Conservation (phyloP, 1,284 basidiomycete genomes). For the Marasmius oreades region DNA sequence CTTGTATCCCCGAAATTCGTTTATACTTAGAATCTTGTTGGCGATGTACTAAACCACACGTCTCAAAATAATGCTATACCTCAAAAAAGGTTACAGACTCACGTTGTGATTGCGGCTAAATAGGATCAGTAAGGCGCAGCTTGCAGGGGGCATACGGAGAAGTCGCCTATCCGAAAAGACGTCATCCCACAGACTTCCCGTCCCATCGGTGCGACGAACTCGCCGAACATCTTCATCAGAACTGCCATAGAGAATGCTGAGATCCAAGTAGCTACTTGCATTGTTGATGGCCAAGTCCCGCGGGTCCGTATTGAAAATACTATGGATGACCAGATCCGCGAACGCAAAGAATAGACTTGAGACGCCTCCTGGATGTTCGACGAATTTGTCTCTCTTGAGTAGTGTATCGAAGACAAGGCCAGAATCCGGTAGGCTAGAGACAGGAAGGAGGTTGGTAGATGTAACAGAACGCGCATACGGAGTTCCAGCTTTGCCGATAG, state of each 20-base stretch:
- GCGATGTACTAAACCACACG: constrained; percentile 55
- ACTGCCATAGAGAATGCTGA: constrained; percentile 73
- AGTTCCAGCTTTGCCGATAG: constrained; percentile 54
- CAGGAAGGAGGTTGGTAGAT: constrained; percentile 24
- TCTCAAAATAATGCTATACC: not conserved
- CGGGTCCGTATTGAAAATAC: constrained; percentile 63
- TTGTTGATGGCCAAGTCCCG: constrained; percentile 57
- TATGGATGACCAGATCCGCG: constrained; percentile 75
- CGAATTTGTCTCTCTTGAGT: constrained; percentile 52
- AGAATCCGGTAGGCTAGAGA: constrained; percentile 27
- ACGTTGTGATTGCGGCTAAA: constrained; percentile 77
- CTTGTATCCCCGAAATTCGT: constrained; percentile 52
- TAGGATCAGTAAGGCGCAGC: constrained; percentile 65
- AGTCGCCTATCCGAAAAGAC: constrained; percentile 66
- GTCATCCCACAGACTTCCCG: constrained; percentile 65
- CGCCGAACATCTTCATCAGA: constrained; percentile 43
- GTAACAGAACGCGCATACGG: constrained; percentile 77
- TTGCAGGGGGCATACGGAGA: constrained; percentile 73
- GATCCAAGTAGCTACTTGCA: constrained; percentile 73
- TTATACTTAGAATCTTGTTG: constrained; percentile 63
- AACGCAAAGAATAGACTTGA: constrained; percentile 75
- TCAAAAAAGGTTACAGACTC: constrained; percentile 21
- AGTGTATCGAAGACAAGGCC: constrained; percentile 59
- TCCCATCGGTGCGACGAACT: constrained; percentile 61
- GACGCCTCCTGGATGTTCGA: constrained; percentile 55